Evolutionary conservation across 2,329 filamentous ascomycete species (phyloP).

Genomic region (Diaporthe nobilis): DNA sequence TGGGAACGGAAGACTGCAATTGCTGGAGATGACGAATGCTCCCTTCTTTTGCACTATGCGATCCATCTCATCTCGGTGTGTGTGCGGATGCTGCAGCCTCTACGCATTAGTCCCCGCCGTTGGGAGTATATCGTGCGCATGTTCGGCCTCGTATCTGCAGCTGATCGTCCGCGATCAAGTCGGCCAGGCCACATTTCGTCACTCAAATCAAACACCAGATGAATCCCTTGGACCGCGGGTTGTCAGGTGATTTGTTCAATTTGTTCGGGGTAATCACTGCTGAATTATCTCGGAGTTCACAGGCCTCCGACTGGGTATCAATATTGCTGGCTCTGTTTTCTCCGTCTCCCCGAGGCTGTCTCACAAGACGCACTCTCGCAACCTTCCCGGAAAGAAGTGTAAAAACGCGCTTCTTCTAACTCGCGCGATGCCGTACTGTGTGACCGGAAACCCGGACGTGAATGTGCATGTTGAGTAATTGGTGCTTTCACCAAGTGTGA

Average conservation of each 20-base stretch:
- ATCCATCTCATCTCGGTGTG: constrained; percentile 27
- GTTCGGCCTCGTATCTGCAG: constrained; percentile 17
- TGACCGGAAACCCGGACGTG: background rate
- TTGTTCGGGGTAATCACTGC: background rate
- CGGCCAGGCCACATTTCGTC: constrained; percentile 11
- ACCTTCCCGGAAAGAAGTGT: background rate
- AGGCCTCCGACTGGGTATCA: constrained; percentile 28
- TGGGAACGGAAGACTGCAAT: constrained; percentile 6
- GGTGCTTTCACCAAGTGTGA: no score
- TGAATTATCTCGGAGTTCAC: background rate
- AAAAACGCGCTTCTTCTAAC: background rate
- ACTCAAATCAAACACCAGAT: constrained; percentile 10
- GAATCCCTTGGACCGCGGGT: background rate
- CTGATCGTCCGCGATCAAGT: background rate
- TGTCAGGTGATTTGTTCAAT: constrained; percentile 1
- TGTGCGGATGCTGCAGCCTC: constrained; percentile 13
- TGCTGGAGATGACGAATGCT: constrained; percentile 19
- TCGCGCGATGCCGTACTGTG: background rate
- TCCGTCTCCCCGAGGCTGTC: background rate
- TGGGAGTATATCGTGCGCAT: background rate
- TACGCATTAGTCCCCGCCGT: constrained; percentile 27
- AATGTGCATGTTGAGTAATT: background rate
- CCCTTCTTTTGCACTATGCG: constrained; percentile 16
- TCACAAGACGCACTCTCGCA: background rate
- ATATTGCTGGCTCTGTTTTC: background rate